Evolutionary conservation across 2,329 filamentous ascomycete genomes (phyloP).

Genomic region (Beauveria rudraprayagi): DNA sequence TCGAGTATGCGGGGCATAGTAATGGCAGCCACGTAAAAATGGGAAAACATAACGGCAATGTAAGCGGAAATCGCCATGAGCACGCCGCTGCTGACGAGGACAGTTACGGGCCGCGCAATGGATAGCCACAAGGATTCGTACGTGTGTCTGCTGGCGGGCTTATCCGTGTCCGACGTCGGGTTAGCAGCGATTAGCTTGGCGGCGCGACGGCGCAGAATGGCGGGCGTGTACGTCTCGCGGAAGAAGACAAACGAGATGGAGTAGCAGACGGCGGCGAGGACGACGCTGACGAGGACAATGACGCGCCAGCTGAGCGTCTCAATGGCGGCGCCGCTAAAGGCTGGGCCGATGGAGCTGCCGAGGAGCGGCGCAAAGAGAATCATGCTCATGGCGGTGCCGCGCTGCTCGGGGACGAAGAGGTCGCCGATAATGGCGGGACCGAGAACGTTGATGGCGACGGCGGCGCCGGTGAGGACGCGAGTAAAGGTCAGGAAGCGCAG

Average conservation of each 20-base stretch:
- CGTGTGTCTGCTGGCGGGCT: not conserved
- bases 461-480: constrained; percentile 51
- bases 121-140: not conserved
- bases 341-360: constrained; percentile 49
- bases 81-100: constrained; percentile 42
- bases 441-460: constrained; percentile 56
- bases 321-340: constrained; percentile 46
- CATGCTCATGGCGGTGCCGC: constrained; percentile 50
- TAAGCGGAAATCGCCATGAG: constrained; percentile 39
- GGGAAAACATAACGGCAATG: constrained; percentile 38
- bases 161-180: not conserved
- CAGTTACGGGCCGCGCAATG: constrained; percentile 31
- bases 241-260: constrained; percentile 43
- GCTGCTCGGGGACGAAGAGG: constrained; percentile 48
- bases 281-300: constrained; percentile 42
- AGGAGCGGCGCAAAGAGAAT: constrained; percentile 49
- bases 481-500: constrained; percentile 42
- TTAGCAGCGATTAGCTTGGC: constrained; percentile 17
- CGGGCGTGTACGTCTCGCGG: constrained; percentile 51
- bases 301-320: constrained; percentile 47
- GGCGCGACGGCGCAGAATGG: constrained; percentile 38
- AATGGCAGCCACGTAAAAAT: constrained; percentile 44
- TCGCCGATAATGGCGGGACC: constrained; percentile 58
- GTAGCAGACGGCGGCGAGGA: constrained; percentile 40
- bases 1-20: constrained; percentile 42